Evolutionary conservation across 768 basidiomycete genomes (phyloP).

Genomic region (Mycena sanguinolenta): DNA sequence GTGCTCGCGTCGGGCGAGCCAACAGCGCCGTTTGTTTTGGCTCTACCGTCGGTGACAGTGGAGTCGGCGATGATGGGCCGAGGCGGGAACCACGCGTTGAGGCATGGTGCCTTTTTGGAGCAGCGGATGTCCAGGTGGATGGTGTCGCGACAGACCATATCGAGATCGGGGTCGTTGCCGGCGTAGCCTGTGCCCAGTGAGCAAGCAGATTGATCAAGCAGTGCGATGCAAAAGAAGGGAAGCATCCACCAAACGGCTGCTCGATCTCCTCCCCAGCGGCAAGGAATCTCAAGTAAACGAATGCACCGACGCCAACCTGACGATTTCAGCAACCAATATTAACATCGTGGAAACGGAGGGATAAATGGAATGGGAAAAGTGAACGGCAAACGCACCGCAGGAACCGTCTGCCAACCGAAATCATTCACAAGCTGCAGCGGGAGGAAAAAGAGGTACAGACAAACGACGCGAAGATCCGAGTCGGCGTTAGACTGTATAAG

Average conservation of each 20-base stretch:
- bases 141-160: slow-evolving; percentile 72
- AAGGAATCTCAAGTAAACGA: slow-evolving; percentile 81
- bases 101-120: slow-evolving; percentile 61
- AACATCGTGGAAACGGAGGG: background rate
- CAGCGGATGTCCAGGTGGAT: slow-evolving; percentile 67
- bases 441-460: slow-evolving; percentile 81
- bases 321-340: background rate
- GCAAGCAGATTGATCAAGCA: no score
- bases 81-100: slow-evolving; percentile 55
- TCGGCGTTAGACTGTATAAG: background rate
- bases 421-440: slow-evolving; percentile 79
- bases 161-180: slow-evolving; percentile 77
- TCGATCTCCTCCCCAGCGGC: slow-evolving; percentile 81
- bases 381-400: slow-evolving; percentile 50
- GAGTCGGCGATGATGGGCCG: background rate
- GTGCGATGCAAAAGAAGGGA: background rate
- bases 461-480: slow-evolving; percentile 62
- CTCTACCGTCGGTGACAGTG: no score
- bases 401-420: slow-evolving; percentile 75
- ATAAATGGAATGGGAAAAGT: background rate
- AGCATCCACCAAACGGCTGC: slow-evolving; percentile 74
- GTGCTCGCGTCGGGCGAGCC: no score
- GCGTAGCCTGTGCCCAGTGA: slow-evolving; percentile 62
- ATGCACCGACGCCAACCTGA: slow-evolving; percentile 68
- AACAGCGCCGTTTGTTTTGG: no score